A percentile compares a stretch with the other conserved stretches of the same genome.
phyloP scores from a whole-genome alignment of 75 land plant species.

The Pinus albicaulis region DNA sequence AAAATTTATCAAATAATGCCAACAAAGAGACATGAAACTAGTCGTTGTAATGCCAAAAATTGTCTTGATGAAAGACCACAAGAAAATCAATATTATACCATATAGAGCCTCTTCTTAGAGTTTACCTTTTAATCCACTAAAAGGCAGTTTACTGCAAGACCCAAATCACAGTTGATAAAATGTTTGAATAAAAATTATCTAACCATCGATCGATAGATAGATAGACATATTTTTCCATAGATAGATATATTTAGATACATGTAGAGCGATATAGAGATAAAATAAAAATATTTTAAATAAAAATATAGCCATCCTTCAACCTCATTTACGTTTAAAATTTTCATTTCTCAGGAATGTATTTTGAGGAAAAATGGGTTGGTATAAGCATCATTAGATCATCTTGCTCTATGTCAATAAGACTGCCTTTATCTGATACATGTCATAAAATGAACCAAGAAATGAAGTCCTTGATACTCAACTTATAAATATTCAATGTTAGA shows the following conservation, averaged over 20 bases:
- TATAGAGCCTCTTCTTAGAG: background rate
- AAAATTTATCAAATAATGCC: no score
- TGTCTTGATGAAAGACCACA: background rate
- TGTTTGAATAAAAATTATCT: background rate
- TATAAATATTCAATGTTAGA: no score
- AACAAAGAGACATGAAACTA: no score
- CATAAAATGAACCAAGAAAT: background rate
- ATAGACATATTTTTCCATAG: no score
- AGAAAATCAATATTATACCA: background rate
- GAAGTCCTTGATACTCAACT: background rate
- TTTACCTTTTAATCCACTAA: background rate
- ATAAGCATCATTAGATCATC: slow-evolving; percentile 78
- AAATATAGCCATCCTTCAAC: background rate
- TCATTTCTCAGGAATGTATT: slow-evolving; percentile 74
- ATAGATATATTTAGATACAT: no score
- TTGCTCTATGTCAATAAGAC: slow-evolving; percentile 56
- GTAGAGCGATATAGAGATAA: background rate
- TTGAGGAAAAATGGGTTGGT: slow-evolving; percentile 83
- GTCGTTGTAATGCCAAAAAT: background rate
- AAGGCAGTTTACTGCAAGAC: background rate
- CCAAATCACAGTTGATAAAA: background rate
- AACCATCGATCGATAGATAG: no score
- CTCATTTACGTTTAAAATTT: background rate
- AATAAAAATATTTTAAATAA: background rate
- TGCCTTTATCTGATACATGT: slow-evolving; percentile 38